Evolutionary conservation across 1,284 basidiomycete genomes (phyloP), one percentile per base, ranked within the genome.

Genomic region (Tylopilus orsonianus): DNA sequence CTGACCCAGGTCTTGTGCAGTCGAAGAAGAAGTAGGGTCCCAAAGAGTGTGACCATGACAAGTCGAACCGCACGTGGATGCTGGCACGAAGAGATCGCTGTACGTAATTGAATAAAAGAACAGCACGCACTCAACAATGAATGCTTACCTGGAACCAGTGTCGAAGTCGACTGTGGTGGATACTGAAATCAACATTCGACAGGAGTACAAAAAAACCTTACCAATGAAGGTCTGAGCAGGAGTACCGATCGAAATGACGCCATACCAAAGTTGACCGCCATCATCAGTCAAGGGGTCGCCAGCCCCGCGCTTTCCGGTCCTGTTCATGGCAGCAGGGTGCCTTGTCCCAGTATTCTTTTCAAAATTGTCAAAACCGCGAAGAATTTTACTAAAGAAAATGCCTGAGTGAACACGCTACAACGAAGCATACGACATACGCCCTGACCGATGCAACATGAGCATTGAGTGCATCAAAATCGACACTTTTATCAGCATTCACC

Each of bases 11-110:
- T 69, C 57, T 16, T 54, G 43, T 8, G 72, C 59, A 2, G 73
- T 70, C 0, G 70, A 70, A 23, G 74, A 75, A 7, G 55, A 47
- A 39, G 50, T 43, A 0, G 72, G 63, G 39, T 71, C 56, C 59
- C 72, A 56, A 4, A 66, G 56, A n/a, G 55, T 56, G 42, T 70
- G 68, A 27, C 58, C 61, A 5, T 46, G 50, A 59, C 71, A 73
- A 12, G 39, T 58, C 0, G 50, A 48, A 6, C 44, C 55, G 60
- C 53, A 73, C 43, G 13, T 52, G 49, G 41, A 37, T 8, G 34
- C 41, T 10, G 55, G 46, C 18, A 59, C 23, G 41, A 61, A 52
- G 19, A 57, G 46, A 34, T 59, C 58, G 42, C 53, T 57, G 23
- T 5, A 9, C 26, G 16, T 3, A 7, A 27, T 42, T 47, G 4